Percentiles rank a stretch among this genome's conserved stretches.
Conservation (phyloP, 805 yeast species). For the Kurtzmaniella fragi region DNA sequence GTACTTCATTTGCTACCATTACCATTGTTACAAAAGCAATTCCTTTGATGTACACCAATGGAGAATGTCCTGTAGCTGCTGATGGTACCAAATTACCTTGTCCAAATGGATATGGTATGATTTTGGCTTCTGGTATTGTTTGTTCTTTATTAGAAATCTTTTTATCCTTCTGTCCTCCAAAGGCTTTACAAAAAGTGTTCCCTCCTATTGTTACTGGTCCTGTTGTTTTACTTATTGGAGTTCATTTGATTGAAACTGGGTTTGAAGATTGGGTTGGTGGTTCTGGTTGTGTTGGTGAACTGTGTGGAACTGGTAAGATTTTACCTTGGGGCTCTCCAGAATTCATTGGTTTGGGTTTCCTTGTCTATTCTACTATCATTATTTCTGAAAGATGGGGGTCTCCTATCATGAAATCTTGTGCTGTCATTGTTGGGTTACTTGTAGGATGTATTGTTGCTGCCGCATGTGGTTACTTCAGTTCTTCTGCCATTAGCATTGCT, state of each 20-base stretch:
- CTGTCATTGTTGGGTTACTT: conserved; percentile 78
- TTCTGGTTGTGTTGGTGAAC: conserved; percentile 49
- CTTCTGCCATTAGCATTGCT: conserved; percentile 54
- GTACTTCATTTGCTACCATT: conserved; percentile 86
- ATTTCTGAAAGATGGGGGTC: conserved; percentile 84
- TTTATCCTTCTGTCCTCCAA: conserved; percentile 75
- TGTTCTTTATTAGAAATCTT: conserved; percentile 73
- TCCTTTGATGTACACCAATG: conserved; percentile 74
- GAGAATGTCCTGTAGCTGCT: conserved; percentile 57
- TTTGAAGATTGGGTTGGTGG: conserved; percentile 90
- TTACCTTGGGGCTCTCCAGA: conserved; percentile 82
- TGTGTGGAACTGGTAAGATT: conserved; percentile 40
- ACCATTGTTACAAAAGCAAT: conserved; percentile 65
- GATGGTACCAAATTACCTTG: conserved; percentile 72
- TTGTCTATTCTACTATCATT: conserved; percentile 70
- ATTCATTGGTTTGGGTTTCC: conserved; percentile 82
- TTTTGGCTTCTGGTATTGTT: conserved; percentile 72
- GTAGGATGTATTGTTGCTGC: conserved; percentile 92
- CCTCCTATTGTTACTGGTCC: conserved; percentile 95
- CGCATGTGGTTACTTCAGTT: conserved; percentile 76
- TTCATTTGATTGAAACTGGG: conserved; percentile 62
- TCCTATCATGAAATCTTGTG: conserved; percentile 92
- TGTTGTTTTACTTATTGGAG: conserved; percentile 81
- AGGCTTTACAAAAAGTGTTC: conserved; percentile 61
- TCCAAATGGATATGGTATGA: conserved; percentile 87